Base-by-base conservation (phyloP, 2,329 filamentous ascomycete species). In the Elsinoe perseae region DNA sequence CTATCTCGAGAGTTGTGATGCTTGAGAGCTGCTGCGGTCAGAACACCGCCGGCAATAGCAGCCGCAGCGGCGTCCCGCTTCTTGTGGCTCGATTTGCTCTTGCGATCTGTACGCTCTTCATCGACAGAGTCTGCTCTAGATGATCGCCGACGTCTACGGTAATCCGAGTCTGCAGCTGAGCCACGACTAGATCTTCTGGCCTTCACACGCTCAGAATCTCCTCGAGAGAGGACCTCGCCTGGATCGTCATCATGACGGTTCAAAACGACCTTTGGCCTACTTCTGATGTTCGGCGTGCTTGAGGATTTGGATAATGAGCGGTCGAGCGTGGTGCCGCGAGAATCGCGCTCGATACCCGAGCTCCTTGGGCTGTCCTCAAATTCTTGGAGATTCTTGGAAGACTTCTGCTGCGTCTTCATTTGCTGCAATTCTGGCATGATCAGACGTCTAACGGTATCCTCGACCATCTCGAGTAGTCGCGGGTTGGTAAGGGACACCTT, bases 341-440 rank as follows among this genome's bases (percentile, higher is more conserved):
- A 78, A 20, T 74, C 69, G 20, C 77, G 77, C 58, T 75, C 85
- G 64, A 71, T 80, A 66, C 72, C 76, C 1, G 84, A 84, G 56
- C 82, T 81, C 63, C 82, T 77, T 67, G 80, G 76, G 59, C 83
- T 80, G 56, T 77, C 77, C 27, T 85, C 80, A 28, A 87, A 91
- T 57, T 84, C 85, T 56, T 81, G 82, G 9, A 81, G 82, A 64
- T 83, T 85, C 61, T 86, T 80, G 60, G 85, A 83, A 61, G 86
- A 85, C 69, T 88, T 91, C 68, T 92, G 87, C 66, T 95, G 90
- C 64, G 91, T 84, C 70, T 95, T 96, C 56, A 98, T 76, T 8
- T 90, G 89, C 64, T 89, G 92, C 43, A 98, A 77, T 70, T 98
- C 92, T 0, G 93, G 93, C 2, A 98, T 74, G 54, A 96, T 95